Evolutionary conservation across 768 basidiomycete genomes (phyloP), one percentile per base, ranked within the genome.

Genomic region (Lentinula detonsa): DNA sequence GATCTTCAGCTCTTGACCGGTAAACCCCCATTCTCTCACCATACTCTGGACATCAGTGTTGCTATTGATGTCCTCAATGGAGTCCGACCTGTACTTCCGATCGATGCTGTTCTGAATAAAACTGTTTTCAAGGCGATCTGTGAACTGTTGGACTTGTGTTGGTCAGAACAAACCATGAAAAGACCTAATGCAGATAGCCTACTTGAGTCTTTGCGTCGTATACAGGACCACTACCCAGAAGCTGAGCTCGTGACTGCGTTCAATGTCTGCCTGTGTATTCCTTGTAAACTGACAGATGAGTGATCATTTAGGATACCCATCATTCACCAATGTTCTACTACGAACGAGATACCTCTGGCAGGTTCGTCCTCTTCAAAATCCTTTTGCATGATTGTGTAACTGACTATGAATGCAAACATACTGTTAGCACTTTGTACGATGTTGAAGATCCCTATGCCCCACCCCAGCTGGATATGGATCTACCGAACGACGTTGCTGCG

Each of bases 1-100:
- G 35, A 48, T 54, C 3, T 46, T 18, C 33, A 64, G 63, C 57
- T 64, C 16, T 54, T 61, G 23, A 58, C 63, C 4, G 63, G 61
- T 15, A 6, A 46, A 34, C 55, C 56, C 3, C 63, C 63, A 16
- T 64, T 64, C 57, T 46, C 49, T 39, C 33, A 64, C 15, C 43
- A 42, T 34, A 40, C 2, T 37, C 15, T 39, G 11, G 61, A 64
- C 31, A 37, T 53, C 1, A 39, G 28, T 18, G 63, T 64, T 23
- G 45, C 50, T 9, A 49, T 59, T 10, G 23, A 57, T n/a, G 63
- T 64, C 46, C 23, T 61, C 8, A 23, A 48, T 6, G 61, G 63
- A 2, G 45, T 49, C 16, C 54, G 63, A 15, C 63, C 63, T 31
- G n/a, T 48, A 3, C 63, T 62, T 8, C 60, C 63, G 8, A 23